A percentile compares a stretch with the other conserved stretches of the same genome.
Conservation (phyloP, 768 basidiomycete species). For the Lactarius pseudohatsudake region DNA sequence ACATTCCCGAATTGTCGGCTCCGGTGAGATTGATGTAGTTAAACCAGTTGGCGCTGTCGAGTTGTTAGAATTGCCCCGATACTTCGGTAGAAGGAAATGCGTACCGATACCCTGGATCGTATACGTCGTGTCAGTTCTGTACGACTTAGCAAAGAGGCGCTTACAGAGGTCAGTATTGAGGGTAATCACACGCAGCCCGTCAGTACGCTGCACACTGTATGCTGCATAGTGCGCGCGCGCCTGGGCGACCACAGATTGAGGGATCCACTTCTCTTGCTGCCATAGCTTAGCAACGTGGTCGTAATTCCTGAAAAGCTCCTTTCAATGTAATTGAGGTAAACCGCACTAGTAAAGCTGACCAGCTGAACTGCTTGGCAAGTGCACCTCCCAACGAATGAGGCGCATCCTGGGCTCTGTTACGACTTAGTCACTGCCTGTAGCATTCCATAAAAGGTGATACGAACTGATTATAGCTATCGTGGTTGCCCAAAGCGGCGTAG, state of each 20-base stretch:
- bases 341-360: slow-evolving; percentile 40
- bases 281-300: slow-evolving; percentile 71
- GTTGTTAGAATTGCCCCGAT: neutral
- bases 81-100: slow-evolving; percentile 17
- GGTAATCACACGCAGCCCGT: slow-evolving; percentile 70
- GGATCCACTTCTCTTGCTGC: slow-evolving; percentile 70
- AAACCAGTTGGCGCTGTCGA: slow-evolving; percentile 61
- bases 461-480: slow-evolving; percentile 70
- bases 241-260: slow-evolving; percentile 50
- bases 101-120: slow-evolving; percentile 32
- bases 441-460: slow-evolving; percentile 25
- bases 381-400: slow-evolving; percentile 54
- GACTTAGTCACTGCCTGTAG: neutral
- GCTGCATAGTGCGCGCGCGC: slow-evolving; percentile 71
- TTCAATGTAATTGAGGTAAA: neutral
- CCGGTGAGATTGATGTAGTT: slow-evolving; percentile 74
- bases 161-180: slow-evolving; percentile 76
- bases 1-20: slow-evolving; percentile 71
- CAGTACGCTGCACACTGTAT: slow-evolving; percentile 64
- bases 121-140: slow-evolving; percentile 4
- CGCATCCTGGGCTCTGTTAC: slow-evolving; percentile 57
- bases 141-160: slow-evolving; percentile 33
- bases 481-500: slow-evolving; percentile 75
- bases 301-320: slow-evolving; percentile 56
- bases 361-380: slow-evolving; percentile 62